Base-by-base conservation (phyloP, 306 rosid species). In the Elaeagnus macrophylla region DNA sequence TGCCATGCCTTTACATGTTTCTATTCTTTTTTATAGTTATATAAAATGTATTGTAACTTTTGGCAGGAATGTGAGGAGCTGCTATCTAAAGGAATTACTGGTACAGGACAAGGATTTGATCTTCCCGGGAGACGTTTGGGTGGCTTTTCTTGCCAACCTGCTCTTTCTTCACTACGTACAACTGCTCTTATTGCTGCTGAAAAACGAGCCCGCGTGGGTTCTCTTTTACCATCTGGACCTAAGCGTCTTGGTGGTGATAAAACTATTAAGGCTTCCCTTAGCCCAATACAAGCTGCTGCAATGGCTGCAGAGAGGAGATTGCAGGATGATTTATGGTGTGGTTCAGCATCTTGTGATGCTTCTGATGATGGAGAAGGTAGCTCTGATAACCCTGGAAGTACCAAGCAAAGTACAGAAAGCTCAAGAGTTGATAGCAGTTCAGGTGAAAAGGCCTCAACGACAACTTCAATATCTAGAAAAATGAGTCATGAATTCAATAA, bases 251-350 rank as follows among this genome's bases (percentile, higher is more conserved):
- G 96, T 46, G 95, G 97, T 60, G 93, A 83, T 75, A 80, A 79
- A 53, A 36, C 65, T 64, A 82, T 84, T 60, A 91, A 79, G 95
- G 61, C 36, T 48, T 89, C 85, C 43, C 86, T 91, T 52, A 91
- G 77, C 75, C 97, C 96, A 7, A 70, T 73, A 46, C 97, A 86
- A 82, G 97, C 97, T 46, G 97, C 97, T 62, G 97, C 89, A 25
- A 91, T 91, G 95, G 97, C 96, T 65, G 94, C 96, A 25, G 95
- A 86, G 69, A 78, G 95, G 73, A 83, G 97, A 74, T 72, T 81
- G 19, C 97, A 90, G 66, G 97, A 90, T 76, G 97, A 90, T 25
- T 56, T 86, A 51, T 90, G 97, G 95, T 90, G 97, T 72, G 94
- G 78, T 64, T 86, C 97, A 62, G 79, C 67, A 62, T 77, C 80